phyloP scores from a whole-genome alignment of 2,329 filamentous ascomycete genomes.

The Colletotrichum sp. region DNA sequence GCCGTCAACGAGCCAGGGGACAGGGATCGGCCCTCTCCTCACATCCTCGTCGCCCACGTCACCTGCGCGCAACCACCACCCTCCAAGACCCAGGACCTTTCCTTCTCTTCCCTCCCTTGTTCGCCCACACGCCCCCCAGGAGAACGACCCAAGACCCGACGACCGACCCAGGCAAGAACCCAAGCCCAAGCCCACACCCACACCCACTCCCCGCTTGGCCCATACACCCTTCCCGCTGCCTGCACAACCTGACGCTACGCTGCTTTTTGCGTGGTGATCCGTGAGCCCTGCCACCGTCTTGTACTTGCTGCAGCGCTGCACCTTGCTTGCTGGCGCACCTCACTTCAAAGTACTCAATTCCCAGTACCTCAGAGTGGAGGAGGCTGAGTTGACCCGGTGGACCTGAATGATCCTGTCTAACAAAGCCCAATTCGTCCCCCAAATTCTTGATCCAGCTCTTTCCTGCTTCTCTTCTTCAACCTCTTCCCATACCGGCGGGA shows the following conservation, averaged over 20 bases:
- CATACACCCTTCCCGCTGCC: slow-evolving; percentile 1
- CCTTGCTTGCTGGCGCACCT: neutral
- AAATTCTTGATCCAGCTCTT: neutral
- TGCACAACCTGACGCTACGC: neutral
- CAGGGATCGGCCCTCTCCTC: neutral
- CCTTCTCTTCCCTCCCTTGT: slow-evolving; percentile 10
- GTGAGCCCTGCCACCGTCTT: slow-evolving; percentile 2
- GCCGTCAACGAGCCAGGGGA: neutral
- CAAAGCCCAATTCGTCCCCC: slow-evolving; percentile 21
- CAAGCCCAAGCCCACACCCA: neutral
- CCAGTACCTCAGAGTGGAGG: slow-evolving; percentile 17
- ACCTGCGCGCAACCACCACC: slow-evolving; percentile 10
- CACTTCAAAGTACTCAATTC: neutral
- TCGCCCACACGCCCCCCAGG: neutral
- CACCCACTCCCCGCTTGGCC: neutral
- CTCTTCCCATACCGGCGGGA: slow-evolving; percentile 2
- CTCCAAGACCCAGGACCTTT: neutral
- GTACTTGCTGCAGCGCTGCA: slow-evolving; percentile 5
- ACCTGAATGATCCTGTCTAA: slow-evolving; percentile 19
- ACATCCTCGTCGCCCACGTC: slow-evolving; percentile 21
- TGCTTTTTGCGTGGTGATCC: slow-evolving; percentile 14
- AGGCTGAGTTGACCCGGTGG: slow-evolving; percentile 18
- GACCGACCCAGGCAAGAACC: neutral
- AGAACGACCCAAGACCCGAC: neutral
- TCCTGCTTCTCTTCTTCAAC: neutral